Evolutionary conservation across 306 rosid species (phyloP).

Genomic region (Erythrophleum fordii): DNA sequence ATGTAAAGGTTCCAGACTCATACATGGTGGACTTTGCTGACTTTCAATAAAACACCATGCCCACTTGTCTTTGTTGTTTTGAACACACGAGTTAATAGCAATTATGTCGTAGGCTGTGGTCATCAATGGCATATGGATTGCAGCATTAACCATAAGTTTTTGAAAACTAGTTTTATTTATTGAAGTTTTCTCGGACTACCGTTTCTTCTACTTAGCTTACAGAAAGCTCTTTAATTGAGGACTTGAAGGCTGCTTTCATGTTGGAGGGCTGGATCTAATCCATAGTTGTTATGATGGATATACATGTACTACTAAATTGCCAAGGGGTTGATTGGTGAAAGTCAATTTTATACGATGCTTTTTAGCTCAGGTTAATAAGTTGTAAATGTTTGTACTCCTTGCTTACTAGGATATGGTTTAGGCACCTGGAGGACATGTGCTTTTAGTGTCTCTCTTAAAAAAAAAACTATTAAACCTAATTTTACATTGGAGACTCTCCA

Average conservation of each 20-base stretch:
- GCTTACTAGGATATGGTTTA: conserved; percentile 1
- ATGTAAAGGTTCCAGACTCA: background rate
- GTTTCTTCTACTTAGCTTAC: background rate
- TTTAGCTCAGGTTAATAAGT: background rate
- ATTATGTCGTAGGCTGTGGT: background rate
- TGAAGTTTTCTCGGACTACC: background rate
- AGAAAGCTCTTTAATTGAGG: background rate
- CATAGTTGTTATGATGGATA: background rate
- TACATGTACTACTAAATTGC: too few species aligned
- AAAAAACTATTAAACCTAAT: background rate
- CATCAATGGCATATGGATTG: background rate
- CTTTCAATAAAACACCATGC: background rate
- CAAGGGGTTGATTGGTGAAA: too few species aligned
- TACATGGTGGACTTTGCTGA: background rate
- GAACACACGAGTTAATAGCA: background rate
- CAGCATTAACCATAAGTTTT: background rate
- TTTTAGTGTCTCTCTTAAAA: background rate
- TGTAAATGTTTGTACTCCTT: background rate
- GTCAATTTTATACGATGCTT: background rate
- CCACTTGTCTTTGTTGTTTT: background rate
- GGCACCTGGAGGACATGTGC: background rate
- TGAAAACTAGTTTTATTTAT: background rate
- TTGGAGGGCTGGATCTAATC: background rate
- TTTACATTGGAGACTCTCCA: background rate
- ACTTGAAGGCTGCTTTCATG: background rate